Conservation (phyloP, 805 yeast genomes). For the Hanseniaspora pseudoguilliermondii region DNA sequence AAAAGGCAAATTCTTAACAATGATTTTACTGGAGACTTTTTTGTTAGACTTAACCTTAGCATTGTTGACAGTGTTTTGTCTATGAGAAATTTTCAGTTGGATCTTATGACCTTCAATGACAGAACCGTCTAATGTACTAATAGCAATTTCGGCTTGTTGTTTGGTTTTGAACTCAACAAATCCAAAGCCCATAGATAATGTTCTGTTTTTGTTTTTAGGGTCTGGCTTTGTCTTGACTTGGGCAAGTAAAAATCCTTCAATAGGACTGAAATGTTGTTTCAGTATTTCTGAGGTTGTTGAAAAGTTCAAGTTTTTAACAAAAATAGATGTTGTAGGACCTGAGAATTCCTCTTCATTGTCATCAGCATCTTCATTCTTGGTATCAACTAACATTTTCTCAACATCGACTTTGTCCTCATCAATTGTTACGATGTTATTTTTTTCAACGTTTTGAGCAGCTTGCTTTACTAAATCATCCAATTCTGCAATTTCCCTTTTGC, state of each 20-base stretch:
- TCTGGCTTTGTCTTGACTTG: constrained; percentile 81
- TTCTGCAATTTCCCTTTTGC: constrained; percentile 22
- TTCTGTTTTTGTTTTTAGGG: constrained; percentile 51
- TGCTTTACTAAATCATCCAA: constrained; percentile 16
- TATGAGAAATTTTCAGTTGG: constrained; percentile 76
- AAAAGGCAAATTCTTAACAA: constrained; percentile 93
- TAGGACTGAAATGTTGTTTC: constrained; percentile 47
- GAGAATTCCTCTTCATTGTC: constrained; percentile 33
- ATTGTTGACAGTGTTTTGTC: constrained; percentile 32
- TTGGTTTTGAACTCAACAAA: constrained; percentile 78
- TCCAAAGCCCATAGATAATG: constrained; percentile 94
- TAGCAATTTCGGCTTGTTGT: constrained; percentile 68
- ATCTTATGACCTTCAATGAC: constrained; percentile 80
- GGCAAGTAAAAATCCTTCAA: constrained; percentile 72
- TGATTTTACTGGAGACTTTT: constrained; percentile 55
- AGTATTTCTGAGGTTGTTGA: constrained; percentile 52
- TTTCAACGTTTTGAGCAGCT: constrained; percentile 1
- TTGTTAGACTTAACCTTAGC: constrained; percentile 27
- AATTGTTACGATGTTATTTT: constrained; percentile 3
- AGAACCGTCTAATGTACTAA: constrained; percentile 58
- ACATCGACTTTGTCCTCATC: constrained; percentile 26
- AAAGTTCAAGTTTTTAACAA: constrained; percentile 86
- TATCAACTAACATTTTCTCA: constrained; percentile 34
- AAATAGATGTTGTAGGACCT: constrained; percentile 77
- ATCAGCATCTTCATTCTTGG: constrained; percentile 21